Conservation (phyloP, 2,329 filamentous ascomycete species). For the Helotiales sp. region DNA sequence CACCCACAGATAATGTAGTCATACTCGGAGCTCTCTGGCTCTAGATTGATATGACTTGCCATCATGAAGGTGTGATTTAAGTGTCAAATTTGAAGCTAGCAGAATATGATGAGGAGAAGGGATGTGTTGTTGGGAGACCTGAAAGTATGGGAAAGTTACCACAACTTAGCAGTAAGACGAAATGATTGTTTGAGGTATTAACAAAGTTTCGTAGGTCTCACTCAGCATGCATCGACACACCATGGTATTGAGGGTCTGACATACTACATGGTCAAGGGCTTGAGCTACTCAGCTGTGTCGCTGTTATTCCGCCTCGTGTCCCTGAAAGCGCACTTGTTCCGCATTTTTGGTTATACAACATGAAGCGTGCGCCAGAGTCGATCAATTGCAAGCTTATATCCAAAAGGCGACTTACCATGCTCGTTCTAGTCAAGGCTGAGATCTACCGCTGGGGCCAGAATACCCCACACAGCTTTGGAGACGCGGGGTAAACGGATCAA, state of each 20-base stretch:
- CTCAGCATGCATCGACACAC: neutral
- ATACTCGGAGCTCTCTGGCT: constrained; percentile 20
- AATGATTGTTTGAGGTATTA: neutral
- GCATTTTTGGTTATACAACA: neutral
- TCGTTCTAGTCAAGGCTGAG: neutral
- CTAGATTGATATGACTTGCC: constrained; percentile 11
- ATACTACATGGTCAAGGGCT: too few species aligned
- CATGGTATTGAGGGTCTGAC: neutral
- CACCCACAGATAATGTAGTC: constrained; percentile 33
- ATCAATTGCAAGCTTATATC: neutral
- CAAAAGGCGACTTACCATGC: too few species aligned
- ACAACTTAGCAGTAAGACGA: neutral
- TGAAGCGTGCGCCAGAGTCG: neutral
- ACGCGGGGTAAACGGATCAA: neutral
- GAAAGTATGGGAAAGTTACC: neutral
- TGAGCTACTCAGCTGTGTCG: neutral
- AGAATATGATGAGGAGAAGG: neutral
- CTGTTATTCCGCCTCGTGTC: neutral
- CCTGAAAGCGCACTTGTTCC: neutral
- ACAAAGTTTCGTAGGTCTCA: neutral
- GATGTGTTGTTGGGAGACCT: neutral
- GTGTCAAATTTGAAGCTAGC: neutral
- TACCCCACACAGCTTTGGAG: neutral
- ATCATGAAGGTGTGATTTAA: neutral
- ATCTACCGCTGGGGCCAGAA: neutral